Base-by-base conservation (phyloP, 768 basidiomycete species). In the Lyophyllum decastes region DNA sequence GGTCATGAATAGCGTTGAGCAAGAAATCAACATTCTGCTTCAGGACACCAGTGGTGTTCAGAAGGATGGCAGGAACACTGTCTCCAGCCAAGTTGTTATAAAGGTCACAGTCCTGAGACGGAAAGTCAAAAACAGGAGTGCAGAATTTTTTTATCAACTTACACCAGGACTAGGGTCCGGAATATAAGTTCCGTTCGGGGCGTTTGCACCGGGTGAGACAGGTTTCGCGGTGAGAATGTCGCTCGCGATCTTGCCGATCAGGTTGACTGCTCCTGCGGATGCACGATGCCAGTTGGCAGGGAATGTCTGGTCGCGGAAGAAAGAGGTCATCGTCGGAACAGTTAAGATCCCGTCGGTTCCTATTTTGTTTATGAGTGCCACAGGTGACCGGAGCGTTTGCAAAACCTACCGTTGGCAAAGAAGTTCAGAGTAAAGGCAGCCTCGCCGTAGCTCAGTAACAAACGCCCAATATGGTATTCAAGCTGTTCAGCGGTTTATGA, bases 301-400 rank as follows among this genome's bases (percentile, higher is more conserved):
- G 51, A 59, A 62, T 22, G 33, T 59, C 30, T 62, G 61, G 27
- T 62, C 58, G 35, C 58, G 61, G 48, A 62, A 62, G 12, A 62
- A 56, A 1, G 61, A 62, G 11, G 61, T 62, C 57, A 62, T 49
- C 10, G 58, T 56, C n/a, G 57, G 52, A 21, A 54, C 52, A 21
- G 49, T 53, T 1, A 62, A 52, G 5, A 44, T 56, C 19, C 54
- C 57, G 43, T 62, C 57, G 16, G 61, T 62, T 34, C 61, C 61
- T 62, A 5, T 40, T 8, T 1, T 1, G 40, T 30, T 38, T 33
- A 12, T 44, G 12, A 49, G 17, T 47, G 10, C 30, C 24, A 38
- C n/a, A n/a, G 26, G 27, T n/a, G 6, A 26, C 14, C 4, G 9
- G 22, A 58, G 16, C 1, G 1, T 5, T 17, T 30, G 47, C 17